Evolutionary conservation across 163 green algal genomes (phyloP), one percentile per base, ranked within the genome.

Genomic region (Scenedesmus sp.): DNA sequence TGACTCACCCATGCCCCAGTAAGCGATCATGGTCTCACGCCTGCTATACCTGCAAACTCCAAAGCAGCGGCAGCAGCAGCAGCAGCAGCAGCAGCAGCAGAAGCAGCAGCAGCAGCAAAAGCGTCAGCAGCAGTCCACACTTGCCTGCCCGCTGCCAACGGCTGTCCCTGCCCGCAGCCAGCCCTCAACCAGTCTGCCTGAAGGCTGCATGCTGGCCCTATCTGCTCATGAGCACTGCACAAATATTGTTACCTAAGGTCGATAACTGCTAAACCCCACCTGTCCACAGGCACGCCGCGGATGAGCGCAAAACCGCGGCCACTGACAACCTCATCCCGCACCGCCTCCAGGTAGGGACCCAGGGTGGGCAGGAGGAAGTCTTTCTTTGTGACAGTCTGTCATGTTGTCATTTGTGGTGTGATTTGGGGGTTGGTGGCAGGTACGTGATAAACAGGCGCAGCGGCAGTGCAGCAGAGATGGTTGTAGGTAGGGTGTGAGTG

Each of bases 241-340:
- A n/a, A n/a, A n/a, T n/a, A n/a, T n/a, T n/a, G n/a, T n/a, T n/a
- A n/a, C n/a, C n/a, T n/a, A n/a, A n/a, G n/a, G n/a, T n/a, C n/a
- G n/a, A n/a, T n/a, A n/a, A n/a, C n/a, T 37, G 2, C 46, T 33
- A 35, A 35, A 40, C 15, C 73, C 33, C 68, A 92, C 86, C 85
- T 85, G 24, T 90, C 72, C 22, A 92, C 85, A 37, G 93, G 93
- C 15, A 95, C 56, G n/a, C 91, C 89, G 56, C 92, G 92, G 78
- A 96, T 87, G 24, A 97, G 92, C 33, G 92, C 89, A 92, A 96
- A 97, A 73, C 95, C 95, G 33, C 94, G 93, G 18, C 95, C 95
- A 22, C 33, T 88, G 73, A 92, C 86, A 26, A 96, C 94, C 65
- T 97, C 89, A n/a, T 95, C 87, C 30, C 93, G 86, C 22, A 95